Base-by-base conservation (phyloP, 768 basidiomycete genomes). In the Calocybe cyanea region DNA sequence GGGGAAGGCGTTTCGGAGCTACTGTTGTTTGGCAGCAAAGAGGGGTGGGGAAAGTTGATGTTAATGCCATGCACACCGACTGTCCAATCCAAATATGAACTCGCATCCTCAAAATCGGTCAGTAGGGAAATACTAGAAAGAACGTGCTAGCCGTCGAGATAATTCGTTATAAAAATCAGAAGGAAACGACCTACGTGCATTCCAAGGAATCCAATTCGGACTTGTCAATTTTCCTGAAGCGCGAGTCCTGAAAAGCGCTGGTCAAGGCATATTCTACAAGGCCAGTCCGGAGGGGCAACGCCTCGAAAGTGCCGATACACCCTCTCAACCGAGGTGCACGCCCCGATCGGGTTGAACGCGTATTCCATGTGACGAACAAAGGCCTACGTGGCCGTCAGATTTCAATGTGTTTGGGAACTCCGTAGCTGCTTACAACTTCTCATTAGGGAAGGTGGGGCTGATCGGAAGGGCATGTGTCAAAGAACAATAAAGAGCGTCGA, bases 351-450 rank as follows among this genome's bases (percentile, higher is more conserved):
- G 73, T 73, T 24, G 78, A 73, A 48, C 76, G 77, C 36, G 80
- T 85, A 65, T 92, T 93, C 94, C 94, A 99, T 5, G 95, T 98
- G 24, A 98, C 92, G 65, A 99, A 99, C 45, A 99, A 73, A 10
- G 94, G 92, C 65, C 92, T 92, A 52, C 35, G 6, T 11, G 5
- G 11, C 25, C 25, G 25, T 28, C 11, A 28, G 25, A n/a, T 28
- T 11, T 6, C 25, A 11, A 28, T 11, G 25, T n/a, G 25, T 28
- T 11, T 28, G 25, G 25, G 6, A 11, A 28, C 25, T 28, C 11
- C 25, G 11, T 5, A 28, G 43, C n/a, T 36, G 70, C 85, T 58
- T 63, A 94, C 92, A 82, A 93, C 64, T 87, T 84, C 45, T 84
- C 81, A 51, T 90, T 76, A 11, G 74, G 62, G 61, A 92, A 92